These are phyloP conservation scores for Cutaneotrichosporon sp. DNA, from an alignment of 1,284 basidiomycete genomes.

Conservation along the genomic window DNA sequence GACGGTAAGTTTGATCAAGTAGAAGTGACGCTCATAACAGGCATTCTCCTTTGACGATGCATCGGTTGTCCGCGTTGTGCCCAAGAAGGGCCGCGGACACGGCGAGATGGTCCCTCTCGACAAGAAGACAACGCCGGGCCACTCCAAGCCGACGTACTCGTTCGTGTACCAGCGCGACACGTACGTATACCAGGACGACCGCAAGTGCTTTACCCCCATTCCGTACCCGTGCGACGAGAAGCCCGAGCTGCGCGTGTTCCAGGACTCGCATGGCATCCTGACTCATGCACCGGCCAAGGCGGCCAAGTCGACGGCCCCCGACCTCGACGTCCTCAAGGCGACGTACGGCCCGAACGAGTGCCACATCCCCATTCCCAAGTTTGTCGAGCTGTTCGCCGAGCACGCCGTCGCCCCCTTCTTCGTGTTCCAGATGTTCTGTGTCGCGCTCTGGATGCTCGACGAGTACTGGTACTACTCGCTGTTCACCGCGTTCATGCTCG, in stretches of 20 bases:
- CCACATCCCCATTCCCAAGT: conserved; percentile 89
- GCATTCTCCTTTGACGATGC: conserved; percentile 66
- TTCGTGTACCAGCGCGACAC: conserved; percentile 97
- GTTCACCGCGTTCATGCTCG: conserved; percentile 93
- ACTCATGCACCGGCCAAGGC: conserved; percentile 22
- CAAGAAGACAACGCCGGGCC: conserved; percentile 57
- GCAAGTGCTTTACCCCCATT: conserved; percentile 69
- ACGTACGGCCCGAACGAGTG: conserved; percentile 89
- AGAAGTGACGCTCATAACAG: conserved; percentile 43
- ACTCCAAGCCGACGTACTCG: conserved; percentile 59
- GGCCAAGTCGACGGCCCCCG: conserved; percentile 13
- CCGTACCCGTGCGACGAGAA: conserved; percentile 80
- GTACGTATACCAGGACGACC: conserved; percentile 61
- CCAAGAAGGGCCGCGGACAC: conserved; percentile 77
- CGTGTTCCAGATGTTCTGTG: conserved; percentile 93
- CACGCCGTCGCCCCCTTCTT: conserved; percentile 94
- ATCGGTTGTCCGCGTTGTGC: conserved; percentile 75
- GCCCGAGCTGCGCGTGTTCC: conserved; percentile 68
- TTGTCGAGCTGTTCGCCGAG: conserved; percentile 79
- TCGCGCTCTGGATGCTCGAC: conserved; percentile 89
- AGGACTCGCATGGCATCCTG: conserved; percentile 53
- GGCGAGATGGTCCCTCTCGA: conserved; percentile 81
- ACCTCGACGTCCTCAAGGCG: conserved; percentile 51
- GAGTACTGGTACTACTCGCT: conserved; percentile 98
- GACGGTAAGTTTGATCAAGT: conserved; percentile 32